Percentiles rank a stretch among this genome's conserved stretches.
Evolutionary conservation across 768 basidiomycete species (phyloP).

Genomic region (Russula griseocarnosa): DNA sequence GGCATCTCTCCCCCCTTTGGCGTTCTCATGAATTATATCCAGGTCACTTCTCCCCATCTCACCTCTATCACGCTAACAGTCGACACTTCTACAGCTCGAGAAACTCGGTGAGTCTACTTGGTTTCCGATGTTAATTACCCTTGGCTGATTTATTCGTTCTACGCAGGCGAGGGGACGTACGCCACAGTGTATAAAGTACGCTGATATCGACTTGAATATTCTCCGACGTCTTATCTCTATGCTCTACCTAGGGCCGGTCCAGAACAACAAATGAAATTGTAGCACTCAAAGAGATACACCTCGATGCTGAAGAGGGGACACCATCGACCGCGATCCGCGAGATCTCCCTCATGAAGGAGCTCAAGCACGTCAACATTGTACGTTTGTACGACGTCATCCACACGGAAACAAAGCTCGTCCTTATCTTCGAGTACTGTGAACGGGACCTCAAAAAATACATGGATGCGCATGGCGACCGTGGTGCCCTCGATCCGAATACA

Average conservation of each 20-base stretch:
- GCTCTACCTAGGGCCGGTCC: slow-evolving; percentile 71
- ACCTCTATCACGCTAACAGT: slow-evolving; percentile 21
- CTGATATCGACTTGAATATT: background rate
- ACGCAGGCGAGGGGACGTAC: slow-evolving; percentile 82
- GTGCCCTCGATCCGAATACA: slow-evolving; percentile 84
- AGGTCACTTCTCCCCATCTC: slow-evolving; percentile 37
- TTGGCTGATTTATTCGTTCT: slow-evolving; percentile 1
- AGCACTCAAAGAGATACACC: slow-evolving; percentile 97
- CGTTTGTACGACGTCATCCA: slow-evolving; percentile 98
- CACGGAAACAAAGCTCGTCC: slow-evolving; percentile 95
- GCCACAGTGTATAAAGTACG: slow-evolving; percentile 95
- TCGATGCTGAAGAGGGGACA: slow-evolving; percentile 98
- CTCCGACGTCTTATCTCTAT: slow-evolving; percentile 9
- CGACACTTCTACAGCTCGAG: slow-evolving; percentile 55
- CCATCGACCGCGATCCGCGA: slow-evolving; percentile 98
- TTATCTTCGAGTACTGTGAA: slow-evolving; percentile 98
- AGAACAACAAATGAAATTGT: slow-evolving; percentile 98
- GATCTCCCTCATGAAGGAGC: slow-evolving; percentile 98
- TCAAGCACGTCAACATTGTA: slow-evolving; percentile 98
- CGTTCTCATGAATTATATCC: slow-evolving; percentile 52
- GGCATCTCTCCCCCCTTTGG: background rate
- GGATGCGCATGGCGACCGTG: slow-evolving; percentile 96
- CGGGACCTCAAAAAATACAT: slow-evolving; percentile 99
- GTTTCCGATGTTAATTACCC: background rate
- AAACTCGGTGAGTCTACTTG: slow-evolving; percentile 58